phyloP scores from a whole-genome alignment of 257 asterid species.

The Pogostemon cablin region DNA sequence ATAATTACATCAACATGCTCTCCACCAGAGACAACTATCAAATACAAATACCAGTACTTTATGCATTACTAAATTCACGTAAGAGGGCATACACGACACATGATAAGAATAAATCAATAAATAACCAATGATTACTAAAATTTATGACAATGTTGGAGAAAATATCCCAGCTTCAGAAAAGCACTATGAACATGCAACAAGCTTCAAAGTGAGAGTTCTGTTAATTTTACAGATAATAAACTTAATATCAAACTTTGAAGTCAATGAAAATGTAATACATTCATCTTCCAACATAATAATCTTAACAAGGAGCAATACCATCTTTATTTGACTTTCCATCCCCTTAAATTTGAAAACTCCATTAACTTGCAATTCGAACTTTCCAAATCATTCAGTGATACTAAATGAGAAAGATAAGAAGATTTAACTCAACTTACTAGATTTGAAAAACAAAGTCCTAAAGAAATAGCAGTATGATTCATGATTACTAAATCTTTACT shows the following conservation, averaged over 20 bases:
- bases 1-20: constrained; percentile 94
- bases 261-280: not conserved
- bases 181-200: not conserved
- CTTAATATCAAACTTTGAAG: constrained; percentile 9
- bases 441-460: constrained; percentile 1
- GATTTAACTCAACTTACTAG: not conserved
- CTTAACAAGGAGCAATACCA: constrained; percentile 11
- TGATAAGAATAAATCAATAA: constrained; percentile 18
- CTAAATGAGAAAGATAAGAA: constrained; percentile 2
- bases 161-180: constrained; percentile 25
- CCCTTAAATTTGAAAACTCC: constrained; percentile 7
- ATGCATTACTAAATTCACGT: constrained; percentile 27
- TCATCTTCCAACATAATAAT: constrained; percentile 17
- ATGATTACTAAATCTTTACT: constrained; percentile 17
- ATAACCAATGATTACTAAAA: constrained; percentile 12
- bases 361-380: constrained; percentile 8
- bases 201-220: not conserved
- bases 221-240: not conserved
- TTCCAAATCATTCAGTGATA: not conserved
- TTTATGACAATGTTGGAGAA: not conserved
- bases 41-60: constrained; percentile 35
- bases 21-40: constrained; percentile 93
- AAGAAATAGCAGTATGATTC: not conserved
- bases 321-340: constrained; percentile 21
- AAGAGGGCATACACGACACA: constrained; percentile 9